phyloP scores from a whole-genome alignment of 331 rosid genomes.

The Acacia concinna region DNA sequence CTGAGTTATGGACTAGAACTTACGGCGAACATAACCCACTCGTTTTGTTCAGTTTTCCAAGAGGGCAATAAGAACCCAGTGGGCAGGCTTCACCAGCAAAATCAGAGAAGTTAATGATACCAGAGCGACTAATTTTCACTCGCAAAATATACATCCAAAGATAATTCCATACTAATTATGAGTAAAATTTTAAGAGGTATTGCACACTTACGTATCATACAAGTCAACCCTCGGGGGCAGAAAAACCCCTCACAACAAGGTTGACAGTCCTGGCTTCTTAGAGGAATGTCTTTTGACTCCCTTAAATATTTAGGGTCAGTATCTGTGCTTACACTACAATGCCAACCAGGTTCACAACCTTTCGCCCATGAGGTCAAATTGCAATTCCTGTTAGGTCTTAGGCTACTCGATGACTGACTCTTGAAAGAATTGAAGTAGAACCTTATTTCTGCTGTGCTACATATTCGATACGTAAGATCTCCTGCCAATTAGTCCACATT shows the following conservation, averaged over 20 bases:
- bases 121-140: constrained; percentile 2
- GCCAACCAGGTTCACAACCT: constrained; percentile 94
- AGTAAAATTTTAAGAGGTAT: constrained; percentile 23
- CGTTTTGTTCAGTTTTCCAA: constrained; percentile 51
- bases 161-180: not conserved
- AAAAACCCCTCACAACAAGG: constrained; percentile 91
- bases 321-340: constrained; percentile 49
- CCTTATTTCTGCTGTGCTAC: constrained; percentile 65
- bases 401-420: constrained; percentile 19
- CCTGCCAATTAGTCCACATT: constrained; percentile 46
- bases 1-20: constrained; percentile 35
- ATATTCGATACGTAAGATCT: constrained; percentile 56
- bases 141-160: not conserved
- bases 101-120: constrained; percentile 19
- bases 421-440: constrained; percentile 53
- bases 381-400: constrained; percentile 74
- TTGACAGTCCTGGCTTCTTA: constrained; percentile 51
- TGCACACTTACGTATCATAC: constrained; percentile 86
- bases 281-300: constrained; percentile 42
- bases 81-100: constrained; percentile 80
- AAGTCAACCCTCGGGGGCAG: constrained; percentile 81
- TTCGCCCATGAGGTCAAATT: constrained; percentile 67
- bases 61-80: constrained; percentile 78
- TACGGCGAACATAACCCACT: constrained; percentile 85
- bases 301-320: constrained; percentile 48